These are phyloP conservation scores for Silene coronaria DNA, from an alignment of 179 eudicot species.

Conservation along the genomic window DNA sequence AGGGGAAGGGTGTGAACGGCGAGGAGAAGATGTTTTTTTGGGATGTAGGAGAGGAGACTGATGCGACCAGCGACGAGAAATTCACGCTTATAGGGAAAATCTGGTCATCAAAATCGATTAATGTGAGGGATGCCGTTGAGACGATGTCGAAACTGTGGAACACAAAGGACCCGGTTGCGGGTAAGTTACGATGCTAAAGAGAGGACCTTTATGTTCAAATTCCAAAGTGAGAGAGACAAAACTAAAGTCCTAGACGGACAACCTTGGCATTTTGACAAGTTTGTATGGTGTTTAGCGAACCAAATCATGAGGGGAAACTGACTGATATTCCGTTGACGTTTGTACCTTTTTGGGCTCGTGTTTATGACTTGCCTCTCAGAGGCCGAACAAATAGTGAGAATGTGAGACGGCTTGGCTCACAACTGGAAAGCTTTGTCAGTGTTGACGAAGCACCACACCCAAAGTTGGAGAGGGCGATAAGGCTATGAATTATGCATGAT, in stretches of 20 bases:
- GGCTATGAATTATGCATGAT: not conserved
- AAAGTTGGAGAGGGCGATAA: not conserved
- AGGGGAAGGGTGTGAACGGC: too few species aligned
- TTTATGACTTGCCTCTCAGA: not conserved
- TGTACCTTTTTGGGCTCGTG: not conserved
- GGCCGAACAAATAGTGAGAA: not conserved
- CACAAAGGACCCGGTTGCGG: too few species aligned
- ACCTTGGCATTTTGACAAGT: not conserved
- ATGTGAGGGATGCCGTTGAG: too few species aligned
- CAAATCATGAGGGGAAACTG: not conserved
- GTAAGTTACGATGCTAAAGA: too few species aligned
- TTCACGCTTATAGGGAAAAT: too few species aligned
- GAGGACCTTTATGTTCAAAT: too few species aligned
- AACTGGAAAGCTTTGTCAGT: not conserved
- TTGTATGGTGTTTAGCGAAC: not conserved
- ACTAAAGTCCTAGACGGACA: not conserved
- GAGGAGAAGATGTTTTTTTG: too few species aligned
- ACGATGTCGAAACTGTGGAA: too few species aligned
- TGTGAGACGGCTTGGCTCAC: not conserved
- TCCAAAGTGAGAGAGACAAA: not conserved
- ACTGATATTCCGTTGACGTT: not conserved
- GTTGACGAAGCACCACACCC: not conserved
- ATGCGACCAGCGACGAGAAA: too few species aligned
- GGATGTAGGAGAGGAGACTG: too few species aligned
- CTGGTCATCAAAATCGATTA: too few species aligned